phyloP scores from a whole-genome alignment of 331 rosid species.

The Cydonia oblonga region DNA sequence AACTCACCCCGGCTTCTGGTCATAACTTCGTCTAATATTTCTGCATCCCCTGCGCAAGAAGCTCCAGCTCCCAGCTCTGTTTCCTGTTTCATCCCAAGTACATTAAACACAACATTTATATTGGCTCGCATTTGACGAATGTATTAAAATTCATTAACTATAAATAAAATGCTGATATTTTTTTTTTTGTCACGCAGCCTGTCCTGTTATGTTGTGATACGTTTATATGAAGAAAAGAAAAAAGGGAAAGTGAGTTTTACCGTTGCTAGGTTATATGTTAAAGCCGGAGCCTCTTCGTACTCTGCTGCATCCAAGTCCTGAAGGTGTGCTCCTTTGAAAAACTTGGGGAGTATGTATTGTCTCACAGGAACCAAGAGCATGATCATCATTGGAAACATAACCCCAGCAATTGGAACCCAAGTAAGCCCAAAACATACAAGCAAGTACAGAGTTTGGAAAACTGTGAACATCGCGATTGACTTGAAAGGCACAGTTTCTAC shows the following conservation, averaged over 20 bases:
- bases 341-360: slow-evolving; percentile 78
- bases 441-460: slow-evolving; percentile 78
- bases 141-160: neutral
- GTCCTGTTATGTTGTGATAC: neutral
- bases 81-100: slow-evolving; percentile 33
- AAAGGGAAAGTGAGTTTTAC: slow-evolving; percentile 22
- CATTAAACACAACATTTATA: neutral
- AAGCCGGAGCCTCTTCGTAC: slow-evolving; percentile 80
- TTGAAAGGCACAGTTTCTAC: slow-evolving; percentile 95
- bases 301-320: slow-evolving; percentile 97
- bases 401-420: slow-evolving; percentile 94
- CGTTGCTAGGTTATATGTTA: slow-evolving; percentile 60
- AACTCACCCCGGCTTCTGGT: slow-evolving; percentile 96
- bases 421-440: slow-evolving; percentile 84
- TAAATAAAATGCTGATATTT: neutral
- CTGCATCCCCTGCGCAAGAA: slow-evolving; percentile 51
- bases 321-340: slow-evolving; percentile 91
- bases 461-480: slow-evolving; percentile 61
- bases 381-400: slow-evolving; percentile 93
- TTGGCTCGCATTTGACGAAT: neutral
- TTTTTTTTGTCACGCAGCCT: neutral
- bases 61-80: slow-evolving; percentile 64
- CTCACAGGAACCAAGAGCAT: slow-evolving; percentile 89
- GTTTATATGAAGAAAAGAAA: neutral
- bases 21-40: slow-evolving; percentile 73